Evolutionary conservation across 148 eudicot genomes (phyloP), one percentile per base, ranked within the genome.

Genomic region (Fagopyrum homotropicum): DNA sequence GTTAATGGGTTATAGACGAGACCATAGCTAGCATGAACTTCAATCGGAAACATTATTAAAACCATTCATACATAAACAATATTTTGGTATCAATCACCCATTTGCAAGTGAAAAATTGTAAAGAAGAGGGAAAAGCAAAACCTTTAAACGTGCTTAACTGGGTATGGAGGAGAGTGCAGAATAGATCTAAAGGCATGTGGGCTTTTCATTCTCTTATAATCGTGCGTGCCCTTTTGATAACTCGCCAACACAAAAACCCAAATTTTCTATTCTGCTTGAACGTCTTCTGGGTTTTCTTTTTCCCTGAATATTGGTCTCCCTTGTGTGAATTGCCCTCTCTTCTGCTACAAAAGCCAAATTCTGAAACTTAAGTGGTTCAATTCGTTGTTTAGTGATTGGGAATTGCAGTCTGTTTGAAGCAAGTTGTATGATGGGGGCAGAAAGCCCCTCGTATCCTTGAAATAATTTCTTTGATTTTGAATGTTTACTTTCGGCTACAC

Each of bases 1-100:
- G 4, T 14, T 22, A 35, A 63, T 66, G 71, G 71, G 46, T 14
- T 12, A 35, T 43, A 1, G 15, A 64, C 7, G 17, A 66, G 71
- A 14, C 40, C 45, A 30, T 66, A 66, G 71, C 71, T 66, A 66
- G 47, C 71, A 66, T 66, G 71, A 66, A 66, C 46, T 66, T 66
- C 46, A 66, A 66, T 8, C 7, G 26, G 7, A 29, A 57, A 61
- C 9, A 26, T 61, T 2, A 9, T 26, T 61, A 26, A 61, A 61
- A 60, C 7, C 30, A 29, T 61, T 35, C 68, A 66, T 40, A 5
- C 69, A 66, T 66, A 66, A 66, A 66, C 71, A 40, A 40, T 66
- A 66, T 10, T 66, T 63, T 66, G 47, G 71, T 66, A 66, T 66
- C 71, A 66, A 40, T 5, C 47, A 43, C 22, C 71, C 71, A 66